Base-by-base conservation (phyloP, 768 basidiomycete genomes). In the Pulveroboletus sp. region DNA sequence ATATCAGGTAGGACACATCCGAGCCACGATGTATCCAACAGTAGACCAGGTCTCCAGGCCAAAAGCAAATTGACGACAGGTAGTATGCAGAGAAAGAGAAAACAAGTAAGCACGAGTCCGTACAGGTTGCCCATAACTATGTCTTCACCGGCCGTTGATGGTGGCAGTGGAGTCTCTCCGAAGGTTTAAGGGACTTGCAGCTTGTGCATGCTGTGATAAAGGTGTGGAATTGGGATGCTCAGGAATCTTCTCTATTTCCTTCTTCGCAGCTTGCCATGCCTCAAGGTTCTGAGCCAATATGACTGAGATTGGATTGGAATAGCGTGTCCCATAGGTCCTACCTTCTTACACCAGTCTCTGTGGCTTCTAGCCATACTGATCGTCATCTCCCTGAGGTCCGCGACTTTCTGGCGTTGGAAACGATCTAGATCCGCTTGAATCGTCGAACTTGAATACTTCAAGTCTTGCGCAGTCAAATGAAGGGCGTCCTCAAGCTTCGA, bases 381-480 rank as follows among this genome's bases (percentile, higher is more conserved):
- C 33, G 87, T 73, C 94, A 99, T 94, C 66, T 95, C 91, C 32
- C 94, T 75, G 57, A 98, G 57, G 72, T 99, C 97, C 7, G 93
- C 92, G 4, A 99, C 97, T 66, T 99, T 99, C 74, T 98, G 97
- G 20, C 97, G 81, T 66, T 99, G 97, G 71, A 99, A 99, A 42
- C 97, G 82, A 70, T 99, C 97, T 55, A 99, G 73, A 71, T 99
- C 97, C 14, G 92, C 91, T 67, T 99, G 97, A 45, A 99, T 94
- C 19, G 94, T 97, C 37, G 87, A 89, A 58, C 90, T 93, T 0
- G 95, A 90, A 68, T 95, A 98, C 64, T 97, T 95, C 38, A 99
- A 77, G 69, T 99, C 97, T 61, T 92, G 90, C 2, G 89, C 90
- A 5, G 92, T 81, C 25, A 94, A 75, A 68, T 97, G 93, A 52